Base-by-base conservation (phyloP, 2,329 filamentous ascomycete genomes). In the Aureobasidium namibiae region DNA sequence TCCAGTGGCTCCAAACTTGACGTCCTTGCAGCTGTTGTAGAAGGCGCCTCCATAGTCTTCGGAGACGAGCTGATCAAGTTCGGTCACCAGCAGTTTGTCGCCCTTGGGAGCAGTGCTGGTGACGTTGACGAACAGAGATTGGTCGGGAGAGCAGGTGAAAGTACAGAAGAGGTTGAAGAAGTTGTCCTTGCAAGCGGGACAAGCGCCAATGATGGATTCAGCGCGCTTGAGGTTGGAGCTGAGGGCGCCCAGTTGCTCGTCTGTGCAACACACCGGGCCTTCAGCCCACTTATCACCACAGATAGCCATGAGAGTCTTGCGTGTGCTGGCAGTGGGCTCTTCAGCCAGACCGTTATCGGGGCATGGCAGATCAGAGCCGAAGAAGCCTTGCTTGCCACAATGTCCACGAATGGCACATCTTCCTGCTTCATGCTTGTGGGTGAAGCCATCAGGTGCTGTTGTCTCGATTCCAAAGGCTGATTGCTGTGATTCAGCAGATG, bases 161-260 rank as follows among this genome's bases (percentile, higher is more conserved):
- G 91, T 95, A 76, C 94, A 99, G 74, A 99, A 99, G 45, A 95
- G 80, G 76, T 99, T 95, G 79, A 90, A 97, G 78, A 99, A 99
- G 78, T 99, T 99, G 67, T 92, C 88, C 74, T 94, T 95, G 82
- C 94, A 99, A 33, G 95, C 94, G 1, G 94, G 94, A 72, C 94
- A 99, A 10, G 91, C 90, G 26, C 91, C 86, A 70, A 99, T 91
- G 69, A 99, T 88, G 61, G 87, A 85, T 66, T 92, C 90, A 1
- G 91, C 92, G 23, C 90, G 90, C 65, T 89, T 87, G 60, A 99
- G 81, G 68, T 96, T 95, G 62, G 83, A 87, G 67, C 89, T 87
- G 63, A 99, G 83, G 1, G 87, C 80, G 66, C 89, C 83, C 60
- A 99, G 80, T 88, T 92, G 94, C 44, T 89, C 86, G 49, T 83